phyloP scores from a whole-genome alignment of 441 rosid species.

The Adansonia madagascariensis region DNA sequence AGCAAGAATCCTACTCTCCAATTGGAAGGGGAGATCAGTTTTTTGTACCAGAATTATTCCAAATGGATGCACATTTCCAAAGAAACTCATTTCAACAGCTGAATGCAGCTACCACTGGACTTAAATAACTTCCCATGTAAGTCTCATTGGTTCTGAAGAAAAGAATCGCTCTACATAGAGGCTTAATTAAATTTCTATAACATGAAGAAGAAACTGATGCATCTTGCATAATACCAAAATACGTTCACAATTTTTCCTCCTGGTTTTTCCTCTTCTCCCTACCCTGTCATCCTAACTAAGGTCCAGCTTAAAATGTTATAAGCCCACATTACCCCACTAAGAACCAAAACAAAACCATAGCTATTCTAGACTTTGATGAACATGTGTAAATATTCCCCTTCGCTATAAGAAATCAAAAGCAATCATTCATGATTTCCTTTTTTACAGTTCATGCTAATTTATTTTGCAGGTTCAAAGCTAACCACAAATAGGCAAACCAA shows the following conservation, averaged over 20 bases:
- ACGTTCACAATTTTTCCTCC: neutral
- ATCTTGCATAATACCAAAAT: conserved; percentile 2
- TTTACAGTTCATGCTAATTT: conserved; percentile 1
- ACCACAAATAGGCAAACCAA: neutral
- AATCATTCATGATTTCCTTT: neutral
- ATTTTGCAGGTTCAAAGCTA: conserved; percentile 1
- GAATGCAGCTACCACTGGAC: conserved; percentile 1
- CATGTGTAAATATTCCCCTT: neutral
- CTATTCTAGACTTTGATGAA: conserved; percentile 4
- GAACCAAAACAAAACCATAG: neutral
- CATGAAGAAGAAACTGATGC: neutral
- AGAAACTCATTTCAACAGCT: conserved; percentile 18
- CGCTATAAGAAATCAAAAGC: neutral
- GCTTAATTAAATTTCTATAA: neutral
- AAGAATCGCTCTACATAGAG: neutral
- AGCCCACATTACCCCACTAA: neutral
- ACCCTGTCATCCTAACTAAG: neutral
- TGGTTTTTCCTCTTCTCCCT: neutral
- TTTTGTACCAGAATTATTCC: neutral
- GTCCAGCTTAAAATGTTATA: neutral
- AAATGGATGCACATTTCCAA: conserved; percentile 3
- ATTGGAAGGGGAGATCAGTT: neutral
- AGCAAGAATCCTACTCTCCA: conserved; percentile 10
- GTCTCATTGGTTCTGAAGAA: neutral
- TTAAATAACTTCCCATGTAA: neutral